Evolutionary conservation across 352 stramenopile species (phyloP).

Genomic region (Phytophthora syringae): DNA sequence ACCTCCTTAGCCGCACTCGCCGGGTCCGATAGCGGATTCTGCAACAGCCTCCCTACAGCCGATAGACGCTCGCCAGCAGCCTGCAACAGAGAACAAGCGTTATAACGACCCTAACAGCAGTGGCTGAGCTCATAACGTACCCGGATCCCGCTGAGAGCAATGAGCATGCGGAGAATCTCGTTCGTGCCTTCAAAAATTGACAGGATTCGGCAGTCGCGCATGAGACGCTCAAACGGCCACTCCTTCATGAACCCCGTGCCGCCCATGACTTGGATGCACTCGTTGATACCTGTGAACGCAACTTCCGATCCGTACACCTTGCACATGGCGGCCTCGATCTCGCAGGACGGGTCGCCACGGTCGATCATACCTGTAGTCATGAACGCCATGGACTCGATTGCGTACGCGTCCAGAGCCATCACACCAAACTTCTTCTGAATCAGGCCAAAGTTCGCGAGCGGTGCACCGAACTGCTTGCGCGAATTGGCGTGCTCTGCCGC

Average conservation of each 20-base stretch:
- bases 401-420: conserved; percentile 84
- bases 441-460: conserved; percentile 78
- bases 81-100: conserved; percentile 35
- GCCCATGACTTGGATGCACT: conserved; percentile 90
- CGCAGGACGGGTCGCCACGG: conserved; percentile 81
- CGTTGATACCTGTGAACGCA: conserved; percentile 86
- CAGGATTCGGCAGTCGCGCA: conserved; percentile 91
- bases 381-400: conserved; percentile 91
- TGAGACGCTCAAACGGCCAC: conserved; percentile 91
- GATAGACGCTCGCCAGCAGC: conserved; percentile 84
- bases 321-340: conserved; percentile 90
- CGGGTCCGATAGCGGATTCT: conserved; percentile 86
- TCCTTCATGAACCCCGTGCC: conserved; percentile 93
- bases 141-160: conserved; percentile 84
- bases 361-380: conserved; percentile 92
- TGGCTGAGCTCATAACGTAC: conserved; percentile 43
- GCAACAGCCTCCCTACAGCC: conserved; percentile 73
- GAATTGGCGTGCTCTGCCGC: conserved; percentile 78
- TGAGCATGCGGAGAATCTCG: conserved; percentile 93
- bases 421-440: conserved; percentile 91
- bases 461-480: conserved; percentile 82
- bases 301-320: conserved; percentile 91
- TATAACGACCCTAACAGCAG: conserved; percentile 13
- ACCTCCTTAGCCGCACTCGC: conserved; percentile 74
- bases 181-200: conserved; percentile 94